Conservation (phyloP, 1,284 basidiomycete species). For the Cystobasidiaceae sp. region DNA sequence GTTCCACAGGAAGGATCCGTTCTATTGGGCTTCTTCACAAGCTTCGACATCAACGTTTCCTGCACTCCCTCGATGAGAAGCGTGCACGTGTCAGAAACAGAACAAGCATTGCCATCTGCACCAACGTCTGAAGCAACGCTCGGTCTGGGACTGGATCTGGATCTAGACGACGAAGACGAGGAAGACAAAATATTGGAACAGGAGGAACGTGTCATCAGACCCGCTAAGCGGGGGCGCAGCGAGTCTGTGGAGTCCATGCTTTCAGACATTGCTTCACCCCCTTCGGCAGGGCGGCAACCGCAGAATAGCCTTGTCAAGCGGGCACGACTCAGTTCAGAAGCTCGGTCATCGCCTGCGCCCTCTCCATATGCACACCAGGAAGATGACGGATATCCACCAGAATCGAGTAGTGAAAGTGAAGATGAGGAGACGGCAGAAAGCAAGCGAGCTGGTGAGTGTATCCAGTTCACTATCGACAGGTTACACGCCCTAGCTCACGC, state of each 20-base stretch:
- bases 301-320: background rate
- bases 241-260: background rate
- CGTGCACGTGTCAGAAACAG: background rate
- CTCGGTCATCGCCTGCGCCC: conserved; percentile 11
- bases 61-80: background rate
- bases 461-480: background rate
- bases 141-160: conserved; percentile 19
- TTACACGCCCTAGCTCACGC: background rate
- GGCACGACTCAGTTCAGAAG: conserved; percentile 2
- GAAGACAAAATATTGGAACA: background rate
- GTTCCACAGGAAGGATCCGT: background rate
- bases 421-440: background rate
- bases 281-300: background rate
- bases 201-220: background rate
- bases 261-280: background rate
- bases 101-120: background rate
- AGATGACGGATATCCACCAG: conserved; percentile 29
- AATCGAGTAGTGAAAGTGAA: conserved; percentile 13
- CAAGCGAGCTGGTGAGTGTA: background rate
- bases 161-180: background rate
- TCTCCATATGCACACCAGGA: conserved; percentile 30
- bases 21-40: conserved; percentile 18
- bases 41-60: background rate
- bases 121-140: conserved; percentile 18
- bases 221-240: background rate